A percentile compares a stretch with the other conserved stretches of the same genome.
Evolutionary conservation across 768 basidiomycete species (phyloP).

Genomic region (Coprinopsis cinerea): DNA sequence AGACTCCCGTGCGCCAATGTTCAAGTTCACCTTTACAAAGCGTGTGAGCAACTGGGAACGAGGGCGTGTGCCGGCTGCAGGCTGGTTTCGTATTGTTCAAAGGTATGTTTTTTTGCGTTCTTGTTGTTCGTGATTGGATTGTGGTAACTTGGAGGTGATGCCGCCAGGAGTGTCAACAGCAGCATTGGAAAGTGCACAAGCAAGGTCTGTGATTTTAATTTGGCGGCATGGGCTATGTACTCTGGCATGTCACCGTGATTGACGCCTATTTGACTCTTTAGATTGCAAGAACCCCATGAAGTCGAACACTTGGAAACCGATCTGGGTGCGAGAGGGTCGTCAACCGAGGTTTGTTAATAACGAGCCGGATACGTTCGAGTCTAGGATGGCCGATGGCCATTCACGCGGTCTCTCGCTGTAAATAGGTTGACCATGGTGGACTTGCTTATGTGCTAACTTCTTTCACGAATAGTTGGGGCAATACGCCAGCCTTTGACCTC

Average conservation of each 20-base stretch:
- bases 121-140: background rate
- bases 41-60: conserved; percentile 25
- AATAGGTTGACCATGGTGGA: conserved; percentile 3
- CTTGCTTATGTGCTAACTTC: background rate
- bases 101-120: conserved; percentile 4
- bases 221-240: background rate
- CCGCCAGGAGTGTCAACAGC: conserved; percentile 34
- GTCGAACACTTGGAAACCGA: conserved; percentile 19
- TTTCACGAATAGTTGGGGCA: conserved; percentile 23
- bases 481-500: conserved; percentile 24
- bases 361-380: too few species aligned
- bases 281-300: conserved; percentile 22
- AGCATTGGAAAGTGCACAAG: conserved; percentile 37
- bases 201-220: conserved; percentile 18
- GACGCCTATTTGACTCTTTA: conserved; percentile 8
- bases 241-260: background rate
- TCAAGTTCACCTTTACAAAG: conserved; percentile 14
- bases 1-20: conserved; percentile 26
- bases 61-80: conserved; percentile 20
- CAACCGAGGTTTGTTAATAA: conserved; percentile 15
- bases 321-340: conserved; percentile 18
- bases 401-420: too few species aligned
- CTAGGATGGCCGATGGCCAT: too few species aligned
- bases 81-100: conserved; percentile 36
- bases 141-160: background rate